A percentile compares a stretch with the other conserved stretches of the same genome.
Conservation (phyloP, 1,284 basidiomycete genomes). For the Rhodofomes roseus region DNA sequence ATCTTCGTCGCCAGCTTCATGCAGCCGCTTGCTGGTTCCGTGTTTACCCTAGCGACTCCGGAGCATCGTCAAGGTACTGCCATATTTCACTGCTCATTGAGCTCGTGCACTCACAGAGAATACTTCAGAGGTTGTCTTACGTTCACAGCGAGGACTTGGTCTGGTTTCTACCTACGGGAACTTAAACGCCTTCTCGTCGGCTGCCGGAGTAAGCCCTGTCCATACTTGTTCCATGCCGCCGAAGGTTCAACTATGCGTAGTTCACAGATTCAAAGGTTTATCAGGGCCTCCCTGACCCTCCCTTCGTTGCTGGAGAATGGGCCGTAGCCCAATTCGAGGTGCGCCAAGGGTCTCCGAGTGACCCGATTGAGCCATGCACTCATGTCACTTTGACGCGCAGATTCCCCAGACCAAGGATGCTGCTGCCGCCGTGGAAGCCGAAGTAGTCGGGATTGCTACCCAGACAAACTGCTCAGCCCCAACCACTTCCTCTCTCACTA, state of each 20-base stretch:
- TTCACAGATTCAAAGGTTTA: conserved; percentile 43
- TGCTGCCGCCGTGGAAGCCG: conserved; percentile 47
- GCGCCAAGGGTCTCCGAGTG: conserved; percentile 37
- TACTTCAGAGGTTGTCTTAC: no score
- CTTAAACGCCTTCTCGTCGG: conserved; percentile 51
- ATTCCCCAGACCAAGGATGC: conserved; percentile 21
- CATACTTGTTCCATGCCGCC: background rate
- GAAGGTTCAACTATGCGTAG: conserved; percentile 19
- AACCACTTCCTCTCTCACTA: conserved; percentile 22
- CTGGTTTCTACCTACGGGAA: no score
- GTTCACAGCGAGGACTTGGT: no score
- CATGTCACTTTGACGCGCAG: no score
- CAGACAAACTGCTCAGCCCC: conserved; percentile 43
- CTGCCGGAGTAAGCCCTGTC: conserved; percentile 46
- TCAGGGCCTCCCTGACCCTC: conserved; percentile 45
- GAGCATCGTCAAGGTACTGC: no score
- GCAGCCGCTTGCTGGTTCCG: no score
- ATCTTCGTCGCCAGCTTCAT: no score
- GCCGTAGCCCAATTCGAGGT: conserved; percentile 48
- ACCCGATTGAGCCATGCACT: conserved; percentile 32
- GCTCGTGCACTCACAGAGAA: no score
- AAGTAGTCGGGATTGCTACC: conserved; percentile 43
- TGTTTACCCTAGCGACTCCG: no score
- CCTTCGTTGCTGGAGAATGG: conserved; percentile 48
- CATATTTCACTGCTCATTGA: no score